Conservation (phyloP, 1,284 basidiomycete species). For the Ganoderma lucidum region DNA sequence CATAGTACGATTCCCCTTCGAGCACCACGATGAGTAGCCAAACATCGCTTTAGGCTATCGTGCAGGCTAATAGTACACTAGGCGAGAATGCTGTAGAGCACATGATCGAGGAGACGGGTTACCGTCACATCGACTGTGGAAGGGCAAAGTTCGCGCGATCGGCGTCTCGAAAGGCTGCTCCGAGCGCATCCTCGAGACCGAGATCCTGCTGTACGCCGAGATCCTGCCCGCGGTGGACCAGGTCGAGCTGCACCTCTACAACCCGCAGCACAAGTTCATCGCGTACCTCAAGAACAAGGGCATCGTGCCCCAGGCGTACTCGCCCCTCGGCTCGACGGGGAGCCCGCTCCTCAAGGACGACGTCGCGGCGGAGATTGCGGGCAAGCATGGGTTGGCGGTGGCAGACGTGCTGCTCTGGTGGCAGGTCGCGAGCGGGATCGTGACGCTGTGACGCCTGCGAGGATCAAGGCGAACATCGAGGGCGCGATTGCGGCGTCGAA, state of each 20-base stretch:
- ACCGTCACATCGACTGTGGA: constrained; percentile 84
- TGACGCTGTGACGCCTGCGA: constrained; percentile 74
- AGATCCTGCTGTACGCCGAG: constrained; percentile 53
- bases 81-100: constrained; percentile 70
- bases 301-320: constrained; percentile 85
- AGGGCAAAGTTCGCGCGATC: constrained; percentile 66
- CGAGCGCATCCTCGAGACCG: constrained; percentile 49
- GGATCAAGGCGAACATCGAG: constrained; percentile 76
- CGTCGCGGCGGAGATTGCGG: constrained; percentile 68
- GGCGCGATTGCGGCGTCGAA: constrained; percentile 57
- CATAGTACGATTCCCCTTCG: too few relatives aligned
- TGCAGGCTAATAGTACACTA: too few relatives aligned
- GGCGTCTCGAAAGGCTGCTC: constrained; percentile 70
- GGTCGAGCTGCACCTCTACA: constrained; percentile 77
- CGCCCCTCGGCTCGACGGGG: constrained; percentile 81
- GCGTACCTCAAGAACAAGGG: constrained; percentile 72
- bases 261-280: constrained; percentile 78
- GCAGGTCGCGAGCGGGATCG: constrained; percentile 69
- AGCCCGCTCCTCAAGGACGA: constrained; percentile 78
- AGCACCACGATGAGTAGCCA: too few relatives aligned
- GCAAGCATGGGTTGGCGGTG: constrained; percentile 63
- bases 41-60: too few relatives aligned
- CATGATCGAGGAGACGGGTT: constrained; percentile 78
- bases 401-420: constrained; percentile 77
- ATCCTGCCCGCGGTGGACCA: constrained; percentile 66